Evolutionary conservation across 805 yeast species (phyloP).

Genomic region (Kluyveromyces aestuarii): DNA sequence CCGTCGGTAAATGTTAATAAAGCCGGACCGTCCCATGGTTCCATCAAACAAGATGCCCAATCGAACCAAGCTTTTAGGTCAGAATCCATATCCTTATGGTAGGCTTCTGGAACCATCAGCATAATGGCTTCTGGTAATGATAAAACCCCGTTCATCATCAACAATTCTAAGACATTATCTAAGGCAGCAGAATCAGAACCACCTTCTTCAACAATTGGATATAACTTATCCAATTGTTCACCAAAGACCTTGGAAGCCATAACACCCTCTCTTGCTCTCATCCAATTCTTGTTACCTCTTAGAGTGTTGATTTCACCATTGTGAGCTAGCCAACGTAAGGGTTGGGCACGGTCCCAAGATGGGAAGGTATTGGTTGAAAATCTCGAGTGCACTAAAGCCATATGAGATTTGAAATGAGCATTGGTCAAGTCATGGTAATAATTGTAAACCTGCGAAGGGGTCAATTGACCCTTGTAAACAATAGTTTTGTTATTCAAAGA

Average conservation of each 20-base stretch:
- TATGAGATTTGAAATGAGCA: slow-evolving; percentile 88
- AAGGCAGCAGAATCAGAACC: slow-evolving; percentile 98
- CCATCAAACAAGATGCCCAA: slow-evolving; percentile 99
- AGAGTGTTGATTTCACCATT: slow-evolving; percentile 97
- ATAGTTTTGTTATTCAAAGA: slow-evolving; percentile 82
- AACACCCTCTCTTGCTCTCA: slow-evolving; percentile 97
- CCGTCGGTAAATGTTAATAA: slow-evolving; percentile 95
- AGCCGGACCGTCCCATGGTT: slow-evolving; percentile 99
- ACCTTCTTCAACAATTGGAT: slow-evolving; percentile 96
- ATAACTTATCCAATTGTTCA: slow-evolving; percentile 81
- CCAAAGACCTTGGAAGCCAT: slow-evolving; percentile 84
- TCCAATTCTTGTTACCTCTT: slow-evolving; percentile 98
- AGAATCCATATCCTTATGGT: slow-evolving; percentile 96
- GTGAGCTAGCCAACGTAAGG: slow-evolving; percentile 94
- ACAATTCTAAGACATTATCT: slow-evolving; percentile 87
- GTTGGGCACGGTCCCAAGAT: slow-evolving; percentile 99
- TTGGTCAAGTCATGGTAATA: slow-evolving; percentile 89
- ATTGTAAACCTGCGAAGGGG: slow-evolving; percentile 91
- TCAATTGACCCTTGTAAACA: slow-evolving; percentile 95
- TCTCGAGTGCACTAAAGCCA: slow-evolving; percentile 93
- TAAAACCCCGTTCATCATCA: slow-evolving; percentile 84
- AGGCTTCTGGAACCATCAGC: slow-evolving; percentile 96
- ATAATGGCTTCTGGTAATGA: slow-evolving; percentile 95
- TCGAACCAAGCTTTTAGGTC: slow-evolving; percentile 91
- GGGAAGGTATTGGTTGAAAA: slow-evolving; percentile 98